phyloP scores from a whole-genome alignment of 179 eudicot genomes.

The Patellifolia procumbens region DNA sequence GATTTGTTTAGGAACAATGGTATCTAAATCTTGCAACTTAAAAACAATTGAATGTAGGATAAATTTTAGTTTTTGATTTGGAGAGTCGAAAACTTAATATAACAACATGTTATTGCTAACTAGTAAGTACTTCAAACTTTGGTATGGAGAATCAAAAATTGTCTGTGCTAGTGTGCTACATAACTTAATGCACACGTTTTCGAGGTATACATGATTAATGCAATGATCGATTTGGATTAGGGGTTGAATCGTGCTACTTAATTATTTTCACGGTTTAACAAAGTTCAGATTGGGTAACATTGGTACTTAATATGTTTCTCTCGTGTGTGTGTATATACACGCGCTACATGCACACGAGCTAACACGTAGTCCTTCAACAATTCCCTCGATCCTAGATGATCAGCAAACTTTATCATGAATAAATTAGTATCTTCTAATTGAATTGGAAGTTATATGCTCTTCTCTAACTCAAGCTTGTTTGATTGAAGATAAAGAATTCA shows the following conservation, averaged over 20 bases:
- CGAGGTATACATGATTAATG: background rate
- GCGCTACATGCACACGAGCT: background rate
- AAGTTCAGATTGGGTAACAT: background rate
- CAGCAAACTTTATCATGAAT: background rate
- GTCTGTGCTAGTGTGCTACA: too few relatives aligned
- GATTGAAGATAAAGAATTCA: too few relatives aligned
- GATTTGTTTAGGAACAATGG: background rate
- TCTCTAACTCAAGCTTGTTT: too few relatives aligned
- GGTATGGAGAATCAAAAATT: too few relatives aligned
- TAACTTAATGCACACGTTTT: background rate
- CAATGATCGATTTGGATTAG: slow-evolving; percentile 1
- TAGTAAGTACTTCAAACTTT: too few relatives aligned
- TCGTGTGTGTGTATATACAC: background rate
- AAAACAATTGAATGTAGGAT: too few relatives aligned
- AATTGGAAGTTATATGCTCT: background rate
- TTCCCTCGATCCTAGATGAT: background rate
- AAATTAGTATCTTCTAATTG: background rate
- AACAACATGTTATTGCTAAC: background rate
- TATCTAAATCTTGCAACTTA: too few relatives aligned
- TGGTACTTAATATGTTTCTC: background rate
- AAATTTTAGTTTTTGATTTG: background rate
- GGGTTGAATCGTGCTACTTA: background rate
- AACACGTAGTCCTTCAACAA: background rate
- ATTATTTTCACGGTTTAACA: background rate
- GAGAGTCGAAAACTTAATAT: background rate